These are phyloP conservation scores for Syzygium aqueum DNA, from an alignment of 345 rosid genomes.

Conservation along the genomic window DNA sequence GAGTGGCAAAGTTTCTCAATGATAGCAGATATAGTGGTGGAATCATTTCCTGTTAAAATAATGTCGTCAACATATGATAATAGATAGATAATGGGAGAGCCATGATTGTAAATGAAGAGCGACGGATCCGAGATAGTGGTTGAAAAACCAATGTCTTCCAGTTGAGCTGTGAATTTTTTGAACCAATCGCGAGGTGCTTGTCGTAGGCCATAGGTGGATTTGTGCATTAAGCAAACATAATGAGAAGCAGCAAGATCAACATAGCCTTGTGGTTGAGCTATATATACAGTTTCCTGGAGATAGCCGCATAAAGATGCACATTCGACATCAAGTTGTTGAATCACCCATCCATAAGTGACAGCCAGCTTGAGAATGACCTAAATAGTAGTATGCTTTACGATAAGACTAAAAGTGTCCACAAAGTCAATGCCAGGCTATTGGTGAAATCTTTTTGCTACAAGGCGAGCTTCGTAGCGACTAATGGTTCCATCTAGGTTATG, in stretches of 20 bases:
- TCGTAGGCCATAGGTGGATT: too few species aligned
- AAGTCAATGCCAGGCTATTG: background rate
- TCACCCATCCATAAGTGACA: background rate
- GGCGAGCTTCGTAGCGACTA: background rate
- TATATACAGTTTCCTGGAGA: background rate
- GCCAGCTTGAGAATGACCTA: background rate
- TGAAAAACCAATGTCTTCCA: too few species aligned
- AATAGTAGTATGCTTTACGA: background rate
- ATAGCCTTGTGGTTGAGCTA: too few species aligned
- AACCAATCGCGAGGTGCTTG: too few species aligned
- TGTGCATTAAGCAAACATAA: too few species aligned
- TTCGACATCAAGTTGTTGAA: background rate
- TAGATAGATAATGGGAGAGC: background rate
- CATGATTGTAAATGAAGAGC: too few species aligned
- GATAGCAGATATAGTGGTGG: background rate
- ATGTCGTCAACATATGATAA: background rate
- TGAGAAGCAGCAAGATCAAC: too few species aligned
- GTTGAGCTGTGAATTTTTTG: too few species aligned
- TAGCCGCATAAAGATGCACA: background rate
- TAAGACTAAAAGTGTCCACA: background rate
- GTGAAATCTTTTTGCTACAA: background rate
- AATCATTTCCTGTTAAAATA: background rate
- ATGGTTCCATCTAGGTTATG: background rate
- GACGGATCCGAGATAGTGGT: too few species aligned
- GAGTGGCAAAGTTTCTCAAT: too few species aligned